Conservation (phyloP, 345 rosid species). For the Toxicodendron radicans region DNA sequence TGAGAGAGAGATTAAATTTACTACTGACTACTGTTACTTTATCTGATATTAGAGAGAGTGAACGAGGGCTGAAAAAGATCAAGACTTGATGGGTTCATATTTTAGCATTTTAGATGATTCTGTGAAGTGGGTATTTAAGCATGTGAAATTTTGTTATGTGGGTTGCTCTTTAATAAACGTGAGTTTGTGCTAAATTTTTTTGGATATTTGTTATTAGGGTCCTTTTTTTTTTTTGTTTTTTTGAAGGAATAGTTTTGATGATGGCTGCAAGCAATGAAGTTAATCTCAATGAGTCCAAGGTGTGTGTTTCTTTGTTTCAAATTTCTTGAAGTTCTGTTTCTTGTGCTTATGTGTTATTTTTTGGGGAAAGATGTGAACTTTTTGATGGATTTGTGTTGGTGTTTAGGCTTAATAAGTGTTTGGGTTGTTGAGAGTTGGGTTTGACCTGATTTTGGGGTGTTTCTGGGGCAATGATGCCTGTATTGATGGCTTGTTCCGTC, state of each 20-base stretch:
- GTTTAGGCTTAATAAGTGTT: conserved; percentile 14
- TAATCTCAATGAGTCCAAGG: conserved; percentile 72
- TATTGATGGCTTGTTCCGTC: neutral
- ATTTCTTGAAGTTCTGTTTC: neutral
- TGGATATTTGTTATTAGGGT: neutral
- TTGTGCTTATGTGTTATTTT: conserved; percentile 3
- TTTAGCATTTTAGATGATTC: neutral
- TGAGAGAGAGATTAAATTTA: neutral
- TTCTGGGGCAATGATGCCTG: conserved; percentile 1
- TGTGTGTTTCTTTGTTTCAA: conserved; percentile 31
- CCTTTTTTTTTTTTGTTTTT: neutral
- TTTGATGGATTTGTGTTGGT: conserved; percentile 28
- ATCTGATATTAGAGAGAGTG: neutral
- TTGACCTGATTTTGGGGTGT: conserved; percentile 11
- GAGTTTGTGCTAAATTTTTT: conserved; percentile 26
- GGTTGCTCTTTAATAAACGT: conserved; percentile 21
- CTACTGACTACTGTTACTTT: neutral
- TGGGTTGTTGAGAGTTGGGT: conserved; percentile 12
- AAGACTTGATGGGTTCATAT: neutral
- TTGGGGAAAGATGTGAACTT: conserved; percentile 7
- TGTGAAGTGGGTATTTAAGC: conserved; percentile 3
- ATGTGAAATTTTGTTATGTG: conserved; percentile 12
- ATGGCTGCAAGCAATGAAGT: conserved; percentile 80
- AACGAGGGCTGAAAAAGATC: neutral
- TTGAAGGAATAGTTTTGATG: conserved; percentile 3